Base-by-base conservation (phyloP, 805 yeast genomes). In the Candida tibetensis region DNA sequence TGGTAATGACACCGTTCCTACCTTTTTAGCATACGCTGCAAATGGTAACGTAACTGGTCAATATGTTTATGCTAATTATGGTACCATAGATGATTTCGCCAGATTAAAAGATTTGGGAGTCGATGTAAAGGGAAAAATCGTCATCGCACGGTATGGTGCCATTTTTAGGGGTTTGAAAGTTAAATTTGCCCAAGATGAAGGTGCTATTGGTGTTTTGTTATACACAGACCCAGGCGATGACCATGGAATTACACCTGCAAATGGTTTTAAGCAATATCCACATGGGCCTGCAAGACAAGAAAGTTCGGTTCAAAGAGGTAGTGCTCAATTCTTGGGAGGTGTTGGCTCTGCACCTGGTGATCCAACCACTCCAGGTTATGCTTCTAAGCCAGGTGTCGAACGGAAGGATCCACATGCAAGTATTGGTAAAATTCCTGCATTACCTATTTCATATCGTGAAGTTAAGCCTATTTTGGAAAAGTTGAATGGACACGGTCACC, bases 281-380 rank as follows among this genome's bases (percentile, higher is more conserved):
- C 42, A 69, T 4, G 89, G 89, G 0, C 79, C 80, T 3, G 85
- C 87, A 2, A 70, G 87, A 49, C 80, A 77, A 45, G 77, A 79
- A 26, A 63, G 73, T 36, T 67, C 81, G 6, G 75, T 83, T 18
- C 80, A 80, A 49, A 68, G 85, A 52, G 83, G 80, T 2, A 72
- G 85, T 6, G 81, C 76, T 1, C 77, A 71, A 42, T 78, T 66
- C 44, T 66, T 79, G 39, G 72, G 79, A 3, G 76, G 75, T n/a
- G 46, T 51, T 4, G 70, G 69, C 5, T 52, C 64, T 22, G 69
- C 70, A 35, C 87, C 89, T 0, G 90, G 90, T 9, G 91, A 83
- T 53, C 90, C 90, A 25, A 79, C 89, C 0, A 81, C 89, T 2
- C 86, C 87, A 5, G 87, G 86, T 3, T 77, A 76, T 62, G 73